Evolutionary conservation across 768 basidiomycete genomes (phyloP).

Genomic region (Cyathus striatus): DNA sequence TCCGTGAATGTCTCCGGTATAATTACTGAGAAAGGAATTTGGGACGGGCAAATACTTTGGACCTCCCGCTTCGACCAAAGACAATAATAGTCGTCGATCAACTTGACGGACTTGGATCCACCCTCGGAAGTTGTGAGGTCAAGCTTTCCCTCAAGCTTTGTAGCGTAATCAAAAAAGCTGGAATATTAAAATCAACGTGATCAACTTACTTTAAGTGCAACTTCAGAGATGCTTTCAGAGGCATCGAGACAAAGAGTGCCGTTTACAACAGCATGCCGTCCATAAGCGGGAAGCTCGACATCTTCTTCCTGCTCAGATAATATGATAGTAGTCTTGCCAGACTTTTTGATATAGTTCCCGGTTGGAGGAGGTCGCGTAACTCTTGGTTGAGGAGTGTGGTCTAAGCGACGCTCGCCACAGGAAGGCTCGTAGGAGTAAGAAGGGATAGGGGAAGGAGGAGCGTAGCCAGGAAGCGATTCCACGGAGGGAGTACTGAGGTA

Average conservation of each 20-base stretch:
- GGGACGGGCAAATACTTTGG: constrained; percentile 17
- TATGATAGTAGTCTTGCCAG: constrained; percentile 33
- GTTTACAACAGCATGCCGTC: constrained; percentile 31
- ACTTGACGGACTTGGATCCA: constrained; percentile 25
- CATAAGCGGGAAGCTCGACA: constrained; percentile 34
- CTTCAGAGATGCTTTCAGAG: constrained; percentile 29
- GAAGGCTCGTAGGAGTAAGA: constrained; percentile 52
- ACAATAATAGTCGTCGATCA: constrained; percentile 24
- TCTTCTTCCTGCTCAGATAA: constrained; percentile 42
- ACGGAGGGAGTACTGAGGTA: constrained; percentile 36
- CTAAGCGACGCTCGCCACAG: constrained; percentile 47
- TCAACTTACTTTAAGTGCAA: constrained; percentile 38
- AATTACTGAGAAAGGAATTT: constrained; percentile 35
- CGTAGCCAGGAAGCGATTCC: too few relatives aligned
- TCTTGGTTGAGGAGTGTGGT: constrained; percentile 35
- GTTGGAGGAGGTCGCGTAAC: constrained; percentile 19
- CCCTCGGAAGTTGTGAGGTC: constrained; percentile 31
- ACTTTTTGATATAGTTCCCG: constrained; percentile 34
- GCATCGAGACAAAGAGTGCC: constrained; percentile 40
- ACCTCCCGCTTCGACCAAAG: constrained; percentile 25
- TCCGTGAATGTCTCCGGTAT: constrained; percentile 45
- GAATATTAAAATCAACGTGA: neutral
- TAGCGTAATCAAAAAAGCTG: neutral
- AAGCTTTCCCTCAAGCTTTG: constrained; percentile 38
- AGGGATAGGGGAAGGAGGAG: constrained; percentile 49